These are phyloP conservation scores for Colletotrichum paranaense DNA, from an alignment of 2,329 filamentous ascomycete genomes.

Conservation along the genomic window DNA sequence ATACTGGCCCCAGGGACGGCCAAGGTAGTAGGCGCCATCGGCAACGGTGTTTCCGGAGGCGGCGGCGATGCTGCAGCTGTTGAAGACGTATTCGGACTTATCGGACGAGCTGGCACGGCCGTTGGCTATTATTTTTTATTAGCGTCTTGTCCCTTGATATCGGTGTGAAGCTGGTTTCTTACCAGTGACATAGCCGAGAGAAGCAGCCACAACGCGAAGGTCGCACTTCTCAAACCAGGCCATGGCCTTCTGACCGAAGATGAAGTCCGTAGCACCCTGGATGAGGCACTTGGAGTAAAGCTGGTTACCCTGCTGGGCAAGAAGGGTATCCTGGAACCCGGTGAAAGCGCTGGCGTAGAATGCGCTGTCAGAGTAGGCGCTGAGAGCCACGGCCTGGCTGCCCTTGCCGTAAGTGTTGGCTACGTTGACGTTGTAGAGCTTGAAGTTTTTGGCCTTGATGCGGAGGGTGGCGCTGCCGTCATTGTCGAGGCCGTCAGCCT, in stretches of 20 bases:
- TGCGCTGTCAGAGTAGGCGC: conserved; percentile 55
- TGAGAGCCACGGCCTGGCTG: conserved; percentile 58
- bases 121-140: conserved; percentile 47
- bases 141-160: background rate
- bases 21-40: conserved; percentile 56
- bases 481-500: conserved; percentile 60
- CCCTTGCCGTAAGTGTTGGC: conserved; percentile 61
- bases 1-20: conserved; percentile 59
- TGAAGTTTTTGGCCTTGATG: conserved; percentile 60
- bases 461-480: conserved; percentile 64
- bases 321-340: conserved; percentile 63
- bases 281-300: conserved; percentile 58
- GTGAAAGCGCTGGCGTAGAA: conserved; percentile 59
- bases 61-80: conserved; percentile 55
- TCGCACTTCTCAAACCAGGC: conserved; percentile 58
- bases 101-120: conserved; percentile 49
- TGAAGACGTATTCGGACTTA: conserved; percentile 58
- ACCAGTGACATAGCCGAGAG: conserved; percentile 56
- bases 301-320: conserved; percentile 58
- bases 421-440: conserved; percentile 70
- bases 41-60: conserved; percentile 50
- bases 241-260: conserved; percentile 56
- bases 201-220: conserved; percentile 48
- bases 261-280: conserved; percentile 61
- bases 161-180: conserved; percentile 16